Evolutionary conservation across 176 grass and related monocot genomes (phyloP).

Genomic region (Bonia amplexicaulis): DNA sequence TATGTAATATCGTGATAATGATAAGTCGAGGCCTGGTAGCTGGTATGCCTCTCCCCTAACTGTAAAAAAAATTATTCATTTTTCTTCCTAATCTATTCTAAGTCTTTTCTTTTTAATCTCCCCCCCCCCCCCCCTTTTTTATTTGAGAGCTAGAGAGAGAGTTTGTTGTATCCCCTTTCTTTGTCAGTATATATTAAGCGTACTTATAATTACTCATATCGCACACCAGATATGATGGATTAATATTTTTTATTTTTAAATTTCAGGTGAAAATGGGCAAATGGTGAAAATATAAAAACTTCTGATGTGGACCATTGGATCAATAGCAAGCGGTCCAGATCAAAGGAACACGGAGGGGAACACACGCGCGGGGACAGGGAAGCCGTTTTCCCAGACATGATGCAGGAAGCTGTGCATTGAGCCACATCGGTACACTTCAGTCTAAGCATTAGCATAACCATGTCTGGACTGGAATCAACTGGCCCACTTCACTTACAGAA

Average conservation of each 20-base stretch:
- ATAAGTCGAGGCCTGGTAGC: no score
- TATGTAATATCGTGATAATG: neutral
- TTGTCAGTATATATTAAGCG: neutral
- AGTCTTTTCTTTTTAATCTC: neutral
- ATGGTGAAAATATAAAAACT: no score
- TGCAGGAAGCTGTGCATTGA: neutral
- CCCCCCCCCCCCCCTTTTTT: neutral
- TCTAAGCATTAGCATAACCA: conserved; percentile 3
- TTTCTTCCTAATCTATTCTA: neutral
- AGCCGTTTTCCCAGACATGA: neutral
- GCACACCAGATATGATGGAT: no score
- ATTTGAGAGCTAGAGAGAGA: neutral
- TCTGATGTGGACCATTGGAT: no score
- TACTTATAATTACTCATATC: neutral
- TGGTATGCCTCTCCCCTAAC: neutral
- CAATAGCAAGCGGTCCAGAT: no score
- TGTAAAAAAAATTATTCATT: no score
- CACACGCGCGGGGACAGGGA: no score
- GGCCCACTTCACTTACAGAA: conserved; percentile 9
- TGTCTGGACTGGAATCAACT: neutral
- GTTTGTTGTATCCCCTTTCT: neutral
- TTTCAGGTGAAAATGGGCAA: no score
- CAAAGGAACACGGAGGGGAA: no score
- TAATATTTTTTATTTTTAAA: no score
- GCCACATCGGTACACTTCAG: neutral